Base-by-base conservation (phyloP, 1,284 basidiomycete genomes). In the Melampsora abietis-canadensis region DNA sequence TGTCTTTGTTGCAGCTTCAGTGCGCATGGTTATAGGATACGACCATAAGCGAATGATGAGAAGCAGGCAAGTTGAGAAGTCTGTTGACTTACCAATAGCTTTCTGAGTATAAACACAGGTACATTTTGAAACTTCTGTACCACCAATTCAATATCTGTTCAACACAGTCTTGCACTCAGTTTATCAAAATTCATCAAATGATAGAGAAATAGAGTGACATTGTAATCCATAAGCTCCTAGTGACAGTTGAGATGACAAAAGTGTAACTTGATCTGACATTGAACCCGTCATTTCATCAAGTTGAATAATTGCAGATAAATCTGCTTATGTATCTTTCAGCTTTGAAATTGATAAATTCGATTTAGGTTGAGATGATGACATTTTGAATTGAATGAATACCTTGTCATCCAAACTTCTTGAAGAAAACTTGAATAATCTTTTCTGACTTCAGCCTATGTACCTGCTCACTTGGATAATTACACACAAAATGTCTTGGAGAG, bases 61-160 rank as follows among this genome's bases (percentile, higher is more conserved):
- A 34, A 34, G 34, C 34, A 34, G 34, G 34, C 34, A 34, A 34
- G 34, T 34, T 3, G 3, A 34, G 8, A 27, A 64, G 3, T 44
- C 7, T 2, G 15, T 19, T n/a, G 17, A 12, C 59, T 64, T 51
- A 72, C 69, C 69, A 30, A 72, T 65, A 21, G 69, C 69, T n/a
- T 63, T 47, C 46, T 72, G 69, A 48, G 69, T 61, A 37, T 47
- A n/a, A n/a, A 60, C 14, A 59, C 44, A 51, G 65, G 65, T 27
- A 72, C 69, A 27, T 72, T 72, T 57, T 72, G 69, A 60, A 60
- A 72, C 3, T 61, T 40, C 17, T 57, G 61, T 19, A 72, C 47
- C 17, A 72, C 69, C 8, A 61, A 72, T 57, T 72, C 69, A 14
- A 48, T 72, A 4, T 7, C 69, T 72, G n/a, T 17, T 59, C 24